Base-by-base conservation (phyloP, 148 eudicot species). In the Hydrangea macrophylla region DNA sequence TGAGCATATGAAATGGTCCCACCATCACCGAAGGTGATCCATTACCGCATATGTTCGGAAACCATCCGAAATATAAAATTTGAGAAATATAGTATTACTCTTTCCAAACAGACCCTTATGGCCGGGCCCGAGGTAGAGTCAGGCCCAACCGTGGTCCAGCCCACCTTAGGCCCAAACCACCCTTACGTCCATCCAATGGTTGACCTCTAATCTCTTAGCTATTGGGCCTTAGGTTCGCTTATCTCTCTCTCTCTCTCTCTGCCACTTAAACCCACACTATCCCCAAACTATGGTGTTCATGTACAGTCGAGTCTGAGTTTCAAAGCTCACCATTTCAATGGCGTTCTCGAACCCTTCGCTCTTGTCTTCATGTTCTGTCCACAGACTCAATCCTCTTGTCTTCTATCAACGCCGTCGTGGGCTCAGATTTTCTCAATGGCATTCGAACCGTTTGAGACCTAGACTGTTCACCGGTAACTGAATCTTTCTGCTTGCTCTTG, bases 171-270 rank as follows among this genome's bases (percentile, higher is more conserved):
- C n/a, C n/a, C n/a, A n/a, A n/a, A n/a, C n/a, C n/a, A n/a, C n/a
- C n/a, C n/a, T n/a, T 92, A 88, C 58, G 55, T 80, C 78, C 88
- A 85, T 69, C 88, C 97, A 0, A 68, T 75, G 27, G 86, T 90
- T 55, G 32, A 62, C 40, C 7, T 3, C 27, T 42, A 6, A 25
- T 20, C 1, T 5, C 24, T 3, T 22, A 11, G 8, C 3, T 61
- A 23, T 26, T n/a, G n/a, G n/a, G n/a, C n/a, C n/a, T n/a, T n/a
- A n/a, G n/a, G n/a, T n/a, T n/a, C n/a, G n/a, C n/a, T n/a, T n/a
- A n/a, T n/a, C n/a, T n/a, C n/a, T n/a, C n/a, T n/a, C n/a, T 27
- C 18, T 33, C 1, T 7, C 24, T 42, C 50, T 42, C 50, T 42
- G 15, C 50, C 50, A 48, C 53, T 48, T 3, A 48, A 48, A 48